These are phyloP conservation scores for Talaromyces sp. DNA, from an alignment of 2,329 filamentous ascomycete species.

Conservation along the genomic window DNA sequence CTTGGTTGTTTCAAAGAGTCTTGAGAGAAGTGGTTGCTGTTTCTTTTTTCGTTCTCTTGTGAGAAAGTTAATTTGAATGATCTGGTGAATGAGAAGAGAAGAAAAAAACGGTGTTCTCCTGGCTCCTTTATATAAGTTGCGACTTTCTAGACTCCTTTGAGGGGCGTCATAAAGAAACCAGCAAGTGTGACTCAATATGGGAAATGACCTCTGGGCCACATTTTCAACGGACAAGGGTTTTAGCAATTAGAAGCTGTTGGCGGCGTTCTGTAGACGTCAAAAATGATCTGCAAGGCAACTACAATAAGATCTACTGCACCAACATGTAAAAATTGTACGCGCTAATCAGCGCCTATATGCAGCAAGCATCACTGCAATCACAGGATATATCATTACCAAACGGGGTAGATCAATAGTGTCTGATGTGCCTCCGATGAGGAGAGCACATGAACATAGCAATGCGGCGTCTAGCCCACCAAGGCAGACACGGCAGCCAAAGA, in stretches of 20 bases:
- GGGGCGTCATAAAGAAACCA: background rate
- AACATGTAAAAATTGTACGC: conserved; percentile 10
- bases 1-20: background rate
- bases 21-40: background rate
- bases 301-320: conserved; percentile 8
- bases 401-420: conserved; percentile 1
- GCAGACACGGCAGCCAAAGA: conserved; percentile 7
- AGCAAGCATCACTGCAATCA: conserved; percentile 8
- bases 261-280: conserved; percentile 7
- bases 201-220: conserved; percentile 8
- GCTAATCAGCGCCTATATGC: conserved; percentile 13
- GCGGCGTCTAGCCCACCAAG: conserved; percentile 9
- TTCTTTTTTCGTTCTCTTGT: background rate
- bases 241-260: conserved; percentile 4
- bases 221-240: conserved; percentile 1
- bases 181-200: conserved; percentile 7
- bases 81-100: conserved; percentile 1
- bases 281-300: conserved; percentile 13
- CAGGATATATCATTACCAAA: conserved; percentile 4
- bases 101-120: conserved; percentile 2
- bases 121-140: conserved; percentile 11
- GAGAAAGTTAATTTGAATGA: background rate
- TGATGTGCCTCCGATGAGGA: conserved; percentile 2
- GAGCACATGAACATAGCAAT: conserved; percentile 9
- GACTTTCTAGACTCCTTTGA: background rate